Conservation (phyloP, 2,329 filamentous ascomycete genomes). For the Ophiostoma sp. region DNA sequence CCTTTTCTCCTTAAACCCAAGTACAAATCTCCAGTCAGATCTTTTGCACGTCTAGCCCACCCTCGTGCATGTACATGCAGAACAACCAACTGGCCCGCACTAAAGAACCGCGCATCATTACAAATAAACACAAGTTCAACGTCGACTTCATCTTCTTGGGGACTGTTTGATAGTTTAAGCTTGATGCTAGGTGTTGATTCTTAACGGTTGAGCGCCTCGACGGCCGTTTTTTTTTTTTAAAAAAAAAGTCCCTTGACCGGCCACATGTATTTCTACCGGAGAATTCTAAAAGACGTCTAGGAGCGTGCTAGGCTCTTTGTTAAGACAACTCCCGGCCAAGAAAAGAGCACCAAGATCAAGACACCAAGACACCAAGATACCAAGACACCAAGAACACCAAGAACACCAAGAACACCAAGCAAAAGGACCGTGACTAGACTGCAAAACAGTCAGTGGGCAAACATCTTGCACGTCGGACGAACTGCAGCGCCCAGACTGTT, state of each 20-base stretch:
- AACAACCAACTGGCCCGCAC: not conserved
- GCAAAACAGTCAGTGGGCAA: not conserved
- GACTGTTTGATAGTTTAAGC: not conserved
- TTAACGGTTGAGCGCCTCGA: not conserved
- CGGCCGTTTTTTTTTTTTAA: not conserved
- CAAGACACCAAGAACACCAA: too few species aligned
- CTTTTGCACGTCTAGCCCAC: not conserved
- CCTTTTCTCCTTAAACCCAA: too few species aligned
- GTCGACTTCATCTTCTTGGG: not conserved
- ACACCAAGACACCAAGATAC: too few species aligned
- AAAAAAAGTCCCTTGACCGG: not conserved
- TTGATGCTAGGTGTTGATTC: not conserved
- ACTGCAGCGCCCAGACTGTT: not conserved
- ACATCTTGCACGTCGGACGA: not conserved
- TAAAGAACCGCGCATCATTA: not conserved
- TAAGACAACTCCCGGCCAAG: not conserved
- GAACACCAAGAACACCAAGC: not conserved
- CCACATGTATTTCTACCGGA: not conserved
- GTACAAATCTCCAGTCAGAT: too few species aligned
- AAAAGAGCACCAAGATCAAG: not conserved
- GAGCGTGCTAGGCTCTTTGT: not conserved
- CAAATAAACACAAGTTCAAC: not conserved
- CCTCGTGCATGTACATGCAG: conserved; percentile 3
- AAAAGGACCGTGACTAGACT: conserved; percentile 2
- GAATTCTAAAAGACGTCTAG: not conserved